Evolutionary conservation across 2,329 filamentous ascomycete genomes (phyloP), one percentile per base, ranked within the genome.

Genomic region (Nemania sp.): DNA sequence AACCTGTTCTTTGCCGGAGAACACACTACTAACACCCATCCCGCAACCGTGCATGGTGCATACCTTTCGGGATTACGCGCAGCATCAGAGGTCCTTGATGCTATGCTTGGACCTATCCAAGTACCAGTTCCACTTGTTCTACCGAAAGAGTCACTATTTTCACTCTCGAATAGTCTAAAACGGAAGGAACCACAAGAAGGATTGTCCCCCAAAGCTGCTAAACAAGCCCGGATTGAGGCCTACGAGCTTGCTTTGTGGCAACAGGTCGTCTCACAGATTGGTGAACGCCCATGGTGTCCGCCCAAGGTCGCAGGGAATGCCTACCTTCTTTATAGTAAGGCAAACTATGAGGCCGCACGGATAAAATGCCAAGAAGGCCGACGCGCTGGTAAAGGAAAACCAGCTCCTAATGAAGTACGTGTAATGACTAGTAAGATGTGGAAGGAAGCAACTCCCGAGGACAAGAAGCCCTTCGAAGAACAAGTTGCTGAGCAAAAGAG

Each of bases 1-100:
- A 97, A 97, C 71, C 83, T 99, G 8, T 93, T 95, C 80, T 99
- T 99, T 80, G 96, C 95, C 18, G 96, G 96, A 55, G 96, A 99
- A 80, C 96, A 97, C 68, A 99, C 97, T 0, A 98, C 93, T 74
- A 94, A 93, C 54, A 97, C 94, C 0, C 94, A 99, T 77, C 96
- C 97, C 13, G 96, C 97, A 35, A 99, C 96, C 1, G 96, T 99
- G 0, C 96, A 99, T 73, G 96, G 96, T 5, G 97, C 96, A 8
- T 99, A 98, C 77, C 84, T 99, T 3, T 98, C 96, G 1, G 97
- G 96, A 2, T 85, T 99, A 5, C 90, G 96, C 57, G 96, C 92
- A 3, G 96, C 96, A 11, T 91, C 92, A 2, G 94, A 98, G 76
- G 88, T 99, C 2, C 84, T 97, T 43, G 90, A 95, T 62, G 84